Percentiles rank a stretch among this genome's conserved stretches.
These are phyloP conservation scores for Geotrichum klebahnii DNA, from an alignment of 1,139 yeast species.

Conservation along the genomic window DNA sequence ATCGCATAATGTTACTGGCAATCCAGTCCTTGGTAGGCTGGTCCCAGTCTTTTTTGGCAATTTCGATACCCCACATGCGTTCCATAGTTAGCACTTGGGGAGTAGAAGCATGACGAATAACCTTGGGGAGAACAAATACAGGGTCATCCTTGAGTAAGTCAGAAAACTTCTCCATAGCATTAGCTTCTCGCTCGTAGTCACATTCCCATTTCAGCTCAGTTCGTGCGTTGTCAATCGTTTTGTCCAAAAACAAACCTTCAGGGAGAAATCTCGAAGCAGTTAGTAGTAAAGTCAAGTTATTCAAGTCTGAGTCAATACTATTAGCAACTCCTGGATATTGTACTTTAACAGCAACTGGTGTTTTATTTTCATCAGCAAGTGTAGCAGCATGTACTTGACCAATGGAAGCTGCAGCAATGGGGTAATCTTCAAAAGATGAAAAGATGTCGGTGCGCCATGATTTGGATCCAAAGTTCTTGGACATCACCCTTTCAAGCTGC, in stretches of 20 bases:
- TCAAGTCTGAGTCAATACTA: constrained; percentile 89
- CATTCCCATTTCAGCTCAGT: constrained; percentile 96
- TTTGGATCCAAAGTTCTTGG: constrained; percentile 63
- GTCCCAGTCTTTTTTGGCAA: constrained; percentile 72
- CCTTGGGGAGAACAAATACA: constrained; percentile 75
- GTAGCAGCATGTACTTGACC: constrained; percentile 93
- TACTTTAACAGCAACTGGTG: constrained; percentile 90
- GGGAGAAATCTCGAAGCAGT: constrained; percentile 87
- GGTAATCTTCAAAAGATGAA: constrained; percentile 74
- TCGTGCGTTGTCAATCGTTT: constrained; percentile 89
- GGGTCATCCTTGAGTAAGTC: constrained; percentile 61
- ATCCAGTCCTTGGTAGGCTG: constrained; percentile 76
- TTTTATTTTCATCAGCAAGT: constrained; percentile 47
- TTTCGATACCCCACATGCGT: constrained; percentile 75
- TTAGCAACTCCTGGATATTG: constrained; percentile 98
- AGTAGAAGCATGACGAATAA: constrained; percentile 72
- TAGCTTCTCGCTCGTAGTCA: constrained; percentile 88
- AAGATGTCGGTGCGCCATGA: constrained; percentile 72
- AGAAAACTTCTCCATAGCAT: constrained; percentile 64
- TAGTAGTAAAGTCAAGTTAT: constrained; percentile 71
- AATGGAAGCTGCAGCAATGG: constrained; percentile 95
- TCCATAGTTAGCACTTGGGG: constrained; percentile 88
- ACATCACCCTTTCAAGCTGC: constrained; percentile 76
- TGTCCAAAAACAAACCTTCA: constrained; percentile 85
- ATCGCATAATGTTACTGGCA: constrained; percentile 79